Base-by-base conservation (phyloP, 106 monocot genomes). In the Dendrobium huoshanense region DNA sequence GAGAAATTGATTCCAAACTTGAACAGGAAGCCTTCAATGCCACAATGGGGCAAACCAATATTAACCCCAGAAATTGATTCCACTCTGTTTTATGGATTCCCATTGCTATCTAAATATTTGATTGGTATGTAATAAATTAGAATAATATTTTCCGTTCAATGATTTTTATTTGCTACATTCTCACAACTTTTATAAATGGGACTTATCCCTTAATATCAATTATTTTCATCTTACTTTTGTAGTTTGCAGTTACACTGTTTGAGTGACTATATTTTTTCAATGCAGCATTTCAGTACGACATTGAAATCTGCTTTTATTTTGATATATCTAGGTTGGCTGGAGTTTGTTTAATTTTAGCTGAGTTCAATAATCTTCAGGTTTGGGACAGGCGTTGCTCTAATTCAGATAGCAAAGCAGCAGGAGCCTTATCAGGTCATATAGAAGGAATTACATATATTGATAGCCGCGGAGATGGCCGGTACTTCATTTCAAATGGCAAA, bases 391-490 rank as follows among this genome's bases (percentile, higher is more conserved):
- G 96, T 31, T 96, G 94, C 82, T 84, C 84, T 47, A 70, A 64
- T n/a, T 51, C 83, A 16, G 82, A 72, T 65, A 88, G 82, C 78
- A 87, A 84, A 81, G 85, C 90, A 83, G 86, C 90, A 58, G 96
- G 96, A 13, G 77, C 87, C 31, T 77, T 96, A 80, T 80, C 85
- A 40, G 96, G 96, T 48, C 96, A 96, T 87, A 47, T 92, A 51
- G 90, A 96, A 80, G 96, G 96, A 47, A 94, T 96, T 82, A 96
- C 96, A 67, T 94, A 90, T 85, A 88, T 96, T 61, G 96, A 96
- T 70, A 96, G 96, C 81, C 91, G 91, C 18, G 87, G 92, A 17
- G 96, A 96, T 85, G 96, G 96, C 5, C 91, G 92, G 9, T 90
- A 96, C 82, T 87, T 96, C 61, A 96, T 96, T 68, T 94, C 94